Percentiles rank a stretch among this genome's conserved stretches.
These are phyloP conservation scores for Aspergillus felis DNA, from an alignment of 2,329 filamentous ascomycete species.

Conservation along the genomic window DNA sequence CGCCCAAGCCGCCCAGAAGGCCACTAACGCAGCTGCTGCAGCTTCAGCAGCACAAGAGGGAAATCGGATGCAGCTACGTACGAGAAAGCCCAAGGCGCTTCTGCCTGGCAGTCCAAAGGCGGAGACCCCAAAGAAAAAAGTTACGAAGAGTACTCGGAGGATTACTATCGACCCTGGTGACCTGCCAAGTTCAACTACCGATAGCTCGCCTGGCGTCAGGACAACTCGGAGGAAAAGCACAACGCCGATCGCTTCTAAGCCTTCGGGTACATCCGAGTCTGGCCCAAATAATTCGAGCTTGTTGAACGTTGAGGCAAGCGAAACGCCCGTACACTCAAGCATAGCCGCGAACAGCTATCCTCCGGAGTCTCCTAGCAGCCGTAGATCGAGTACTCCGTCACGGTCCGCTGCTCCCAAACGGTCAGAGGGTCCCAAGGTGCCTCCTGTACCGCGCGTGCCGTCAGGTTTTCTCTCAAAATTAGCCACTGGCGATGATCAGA, in stretches of 20 bases:
- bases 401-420: slow-evolving; percentile 40
- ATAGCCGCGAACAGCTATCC: slow-evolving; percentile 14
- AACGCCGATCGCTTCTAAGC: slow-evolving; percentile 3
- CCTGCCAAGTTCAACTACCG: slow-evolving; percentile 34
- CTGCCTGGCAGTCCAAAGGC: slow-evolving; percentile 50
- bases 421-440: slow-evolving; percentile 32
- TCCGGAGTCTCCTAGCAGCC: slow-evolving; percentile 48
- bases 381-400: slow-evolving; percentile 55
- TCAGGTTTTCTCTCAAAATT: slow-evolving; percentile 27
- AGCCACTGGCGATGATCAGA: slow-evolving; percentile 11
- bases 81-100: slow-evolving; percentile 55
- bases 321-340: slow-evolving; percentile 13
- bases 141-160: slow-evolving; percentile 50
- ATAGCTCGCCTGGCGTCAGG: slow-evolving; percentile 20
- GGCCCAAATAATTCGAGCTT: neutral
- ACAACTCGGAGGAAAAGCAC: slow-evolving; percentile 28
- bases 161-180: slow-evolving; percentile 59
- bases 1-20: slow-evolving; percentile 34
- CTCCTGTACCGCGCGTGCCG: slow-evolving; percentile 42
- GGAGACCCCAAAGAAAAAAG: slow-evolving; percentile 50
- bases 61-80: slow-evolving; percentile 69
- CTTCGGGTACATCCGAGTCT: neutral
- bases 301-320: slow-evolving; percentile 3
- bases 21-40: slow-evolving; percentile 16
- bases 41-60: slow-evolving; percentile 34